Percentiles rank a stretch among this genome's conserved stretches.
These are phyloP conservation scores for Austroboletus novae-zelandiae DNA, from an alignment of 1,284 basidiomycete species.

Conservation along the genomic window DNA sequence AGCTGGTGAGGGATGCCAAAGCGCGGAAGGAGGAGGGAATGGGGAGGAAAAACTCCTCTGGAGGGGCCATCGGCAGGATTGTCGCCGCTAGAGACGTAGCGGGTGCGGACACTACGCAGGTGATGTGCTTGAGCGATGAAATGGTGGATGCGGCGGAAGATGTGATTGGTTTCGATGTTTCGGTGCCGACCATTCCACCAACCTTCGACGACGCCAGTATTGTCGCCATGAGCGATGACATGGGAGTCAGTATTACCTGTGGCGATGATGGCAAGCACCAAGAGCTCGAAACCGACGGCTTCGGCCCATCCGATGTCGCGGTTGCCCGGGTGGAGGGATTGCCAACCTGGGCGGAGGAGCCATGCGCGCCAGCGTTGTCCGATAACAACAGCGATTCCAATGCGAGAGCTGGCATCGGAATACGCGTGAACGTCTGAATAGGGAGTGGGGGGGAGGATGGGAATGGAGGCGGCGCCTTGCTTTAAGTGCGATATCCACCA, in stretches of 20 bases:
- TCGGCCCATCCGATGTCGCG: too few relatives aligned
- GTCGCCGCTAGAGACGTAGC: slow-evolving; percentile 28
- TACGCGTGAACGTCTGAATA: too few relatives aligned
- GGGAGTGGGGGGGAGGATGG: too few relatives aligned
- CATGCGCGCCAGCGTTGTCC: too few relatives aligned
- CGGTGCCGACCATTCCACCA: slow-evolving; percentile 38
- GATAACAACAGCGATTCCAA: too few relatives aligned
- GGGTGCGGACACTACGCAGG: slow-evolving; percentile 17
- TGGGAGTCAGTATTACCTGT: too few relatives aligned
- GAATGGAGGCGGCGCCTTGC: too few relatives aligned
- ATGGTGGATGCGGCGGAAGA: slow-evolving; percentile 25
- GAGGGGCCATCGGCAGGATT: slow-evolving; percentile 26
- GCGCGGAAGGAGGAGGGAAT: slow-evolving; percentile 20
- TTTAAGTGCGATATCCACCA: slow-evolving; percentile 7
- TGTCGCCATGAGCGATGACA: slow-evolving; percentile 35
- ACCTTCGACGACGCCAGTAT: slow-evolving; percentile 38
- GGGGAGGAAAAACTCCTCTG: slow-evolving; percentile 9
- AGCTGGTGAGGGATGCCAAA: background rate
- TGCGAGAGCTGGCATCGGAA: too few relatives aligned
- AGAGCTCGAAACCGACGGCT: too few relatives aligned
- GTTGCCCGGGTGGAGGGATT: too few relatives aligned
- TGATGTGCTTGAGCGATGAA: background rate
- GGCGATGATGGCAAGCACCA: too few relatives aligned
- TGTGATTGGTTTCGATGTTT: slow-evolving; percentile 22
- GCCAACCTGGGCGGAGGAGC: too few relatives aligned